These are phyloP conservation scores for Teunomyces funiuensis DNA, from an alignment of 805 yeast species.

Conservation along the genomic window DNA sequence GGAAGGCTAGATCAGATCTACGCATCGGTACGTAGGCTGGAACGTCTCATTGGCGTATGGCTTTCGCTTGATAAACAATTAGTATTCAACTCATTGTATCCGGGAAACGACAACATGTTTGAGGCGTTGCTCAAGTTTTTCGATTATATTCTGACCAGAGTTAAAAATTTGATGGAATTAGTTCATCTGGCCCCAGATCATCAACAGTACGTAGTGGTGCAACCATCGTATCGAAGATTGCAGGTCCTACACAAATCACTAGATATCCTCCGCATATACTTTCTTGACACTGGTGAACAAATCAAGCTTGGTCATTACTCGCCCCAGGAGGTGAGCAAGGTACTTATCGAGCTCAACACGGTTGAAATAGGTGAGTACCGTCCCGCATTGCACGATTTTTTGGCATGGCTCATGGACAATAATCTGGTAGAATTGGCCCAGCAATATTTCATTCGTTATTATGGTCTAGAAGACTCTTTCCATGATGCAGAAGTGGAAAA, in stretches of 20 bases:
- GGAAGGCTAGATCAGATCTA: neutral
- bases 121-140: slow-evolving; percentile 14
- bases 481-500: neutral
- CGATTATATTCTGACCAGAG: slow-evolving; percentile 8
- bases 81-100: slow-evolving; percentile 25
- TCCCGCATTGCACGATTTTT: slow-evolving; percentile 2
- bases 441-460: slow-evolving; percentile 10
- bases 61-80: slow-evolving; percentile 15
- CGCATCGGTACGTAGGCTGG: slow-evolving; percentile 3
- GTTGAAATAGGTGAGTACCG: slow-evolving; percentile 7
- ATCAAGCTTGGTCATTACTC: neutral
- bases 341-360: neutral
- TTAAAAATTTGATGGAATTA: slow-evolving; percentile 5
- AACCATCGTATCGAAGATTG: neutral
- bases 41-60: slow-evolving; percentile 16
- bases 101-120: slow-evolving; percentile 30
- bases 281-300: slow-evolving; percentile 12
- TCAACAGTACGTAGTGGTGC: neutral
- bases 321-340: slow-evolving; percentile 7
- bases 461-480: slow-evolving; percentile 8
- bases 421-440: slow-evolving; percentile 11
- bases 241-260: slow-evolving; percentile 5
- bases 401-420: slow-evolving; percentile 1
- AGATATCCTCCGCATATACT: slow-evolving; percentile 9
- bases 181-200: neutral